Percentiles rank a stretch among this genome's conserved stretches.
Evolutionary conservation across 306 rosid genomes (phyloP).

Genomic region (Malus sylvestris): DNA sequence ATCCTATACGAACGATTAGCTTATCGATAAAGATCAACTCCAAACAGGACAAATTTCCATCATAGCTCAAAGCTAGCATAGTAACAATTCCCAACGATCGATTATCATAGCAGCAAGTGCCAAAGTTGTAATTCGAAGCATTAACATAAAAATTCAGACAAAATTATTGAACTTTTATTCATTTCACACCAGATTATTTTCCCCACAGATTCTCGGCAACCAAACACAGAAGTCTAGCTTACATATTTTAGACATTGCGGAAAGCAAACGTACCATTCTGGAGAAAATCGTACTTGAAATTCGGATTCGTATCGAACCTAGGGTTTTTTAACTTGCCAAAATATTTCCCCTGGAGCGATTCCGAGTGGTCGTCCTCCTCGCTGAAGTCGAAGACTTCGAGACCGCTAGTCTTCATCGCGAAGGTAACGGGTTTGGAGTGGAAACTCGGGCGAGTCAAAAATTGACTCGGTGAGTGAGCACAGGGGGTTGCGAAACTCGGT

Average conservation of each 20-base stretch:
- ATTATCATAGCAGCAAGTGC: not conserved
- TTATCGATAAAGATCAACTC: not conserved
- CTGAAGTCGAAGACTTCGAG: conserved; percentile 51
- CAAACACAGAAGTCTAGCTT: not conserved
- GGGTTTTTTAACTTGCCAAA: conserved; percentile 31
- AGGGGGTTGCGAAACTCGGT: conserved; percentile 10
- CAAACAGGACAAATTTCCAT: not conserved
- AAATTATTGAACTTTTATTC: not conserved
- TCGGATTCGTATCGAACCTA: conserved; percentile 13
- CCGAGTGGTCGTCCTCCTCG: conserved; percentile 45
- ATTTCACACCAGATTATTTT: not conserved
- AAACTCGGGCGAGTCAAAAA: conserved; percentile 10
- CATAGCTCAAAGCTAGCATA: not conserved
- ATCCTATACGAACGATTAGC: not conserved
- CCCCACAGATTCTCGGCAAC: not conserved
- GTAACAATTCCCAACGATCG: not conserved
- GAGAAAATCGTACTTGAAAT: conserved; percentile 21
- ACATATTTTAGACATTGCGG: not conserved
- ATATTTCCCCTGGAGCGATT: conserved; percentile 21
- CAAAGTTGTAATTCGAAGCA: not conserved
- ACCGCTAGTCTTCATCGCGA: conserved; percentile 47
- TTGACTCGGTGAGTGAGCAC: conserved; percentile 1
- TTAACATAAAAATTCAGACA: not conserved
- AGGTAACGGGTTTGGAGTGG: conserved; percentile 15
- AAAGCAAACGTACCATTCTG: conserved; percentile 39